phyloP scores from a whole-genome alignment of 352 stramenopile genomes.

The Phytophthora tentaculata region DNA sequence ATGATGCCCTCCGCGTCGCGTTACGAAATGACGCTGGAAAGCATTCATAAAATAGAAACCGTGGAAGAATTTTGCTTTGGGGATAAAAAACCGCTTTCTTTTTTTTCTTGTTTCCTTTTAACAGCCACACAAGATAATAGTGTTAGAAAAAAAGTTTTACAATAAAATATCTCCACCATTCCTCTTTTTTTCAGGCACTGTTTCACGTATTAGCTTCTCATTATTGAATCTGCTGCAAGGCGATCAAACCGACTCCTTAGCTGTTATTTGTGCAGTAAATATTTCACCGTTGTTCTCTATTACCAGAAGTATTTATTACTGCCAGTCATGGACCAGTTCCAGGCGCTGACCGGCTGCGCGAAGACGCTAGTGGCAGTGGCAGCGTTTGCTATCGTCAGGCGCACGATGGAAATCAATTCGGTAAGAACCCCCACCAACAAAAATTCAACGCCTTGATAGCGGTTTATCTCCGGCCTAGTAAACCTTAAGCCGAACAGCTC shows the following conservation, averaged over 20 bases:
- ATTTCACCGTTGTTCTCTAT: no score
- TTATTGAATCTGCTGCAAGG: neutral
- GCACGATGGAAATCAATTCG: constrained; percentile 55
- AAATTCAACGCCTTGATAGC: no score
- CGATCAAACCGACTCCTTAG: neutral
- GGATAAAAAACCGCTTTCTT: no score
- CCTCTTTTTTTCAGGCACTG: neutral
- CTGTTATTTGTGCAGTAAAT: no score
- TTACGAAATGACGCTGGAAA: neutral
- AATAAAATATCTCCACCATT: neutral
- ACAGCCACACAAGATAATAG: no score
- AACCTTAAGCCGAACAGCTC: no score
- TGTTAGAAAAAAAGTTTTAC: no score
- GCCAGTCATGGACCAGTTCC: constrained; percentile 53
- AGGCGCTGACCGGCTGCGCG: constrained; percentile 55
- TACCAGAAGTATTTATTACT: no score
- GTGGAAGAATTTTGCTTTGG: no score
- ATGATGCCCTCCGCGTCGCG: neutral
- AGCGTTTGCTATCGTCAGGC: constrained; percentile 69
- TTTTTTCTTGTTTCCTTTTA: neutral
- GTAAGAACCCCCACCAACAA: constrained; percentile 62
- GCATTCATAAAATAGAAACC: no score
- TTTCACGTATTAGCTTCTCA: neutral
- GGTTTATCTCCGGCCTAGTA: no score
- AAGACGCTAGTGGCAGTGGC: constrained; percentile 65